Evolutionary conservation across 1,284 basidiomycete genomes (phyloP).

Genomic region (Coniophora puteana): DNA sequence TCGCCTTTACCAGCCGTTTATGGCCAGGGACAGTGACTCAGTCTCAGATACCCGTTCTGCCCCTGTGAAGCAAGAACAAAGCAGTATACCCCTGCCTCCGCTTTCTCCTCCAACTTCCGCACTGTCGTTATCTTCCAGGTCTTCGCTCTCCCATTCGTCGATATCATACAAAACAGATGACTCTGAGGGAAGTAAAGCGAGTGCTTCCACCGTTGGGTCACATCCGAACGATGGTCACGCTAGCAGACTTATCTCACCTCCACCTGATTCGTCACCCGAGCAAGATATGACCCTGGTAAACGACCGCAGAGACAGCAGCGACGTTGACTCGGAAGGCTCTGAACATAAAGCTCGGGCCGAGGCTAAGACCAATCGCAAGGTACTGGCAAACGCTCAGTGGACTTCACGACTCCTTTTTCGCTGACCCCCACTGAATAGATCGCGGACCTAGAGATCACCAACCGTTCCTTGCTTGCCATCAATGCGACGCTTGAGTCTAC

Average conservation of each 20-base stretch:
- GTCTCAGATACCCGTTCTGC: conserved; percentile 13
- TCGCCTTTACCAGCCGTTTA: conserved; percentile 35
- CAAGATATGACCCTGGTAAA: no score
- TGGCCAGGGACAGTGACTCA: conserved; percentile 29
- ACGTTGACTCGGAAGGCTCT: conserved; percentile 32
- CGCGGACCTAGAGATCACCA: conserved; percentile 80
- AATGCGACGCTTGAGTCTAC: conserved; percentile 70
- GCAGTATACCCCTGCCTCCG: conserved; percentile 52
- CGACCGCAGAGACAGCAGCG: no score
- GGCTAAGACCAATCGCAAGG: conserved; percentile 79
- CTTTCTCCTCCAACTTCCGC: conserved; percentile 68
- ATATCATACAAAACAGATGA: conserved; percentile 31
- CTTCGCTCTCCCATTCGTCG: conserved; percentile 56
- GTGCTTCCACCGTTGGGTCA: conserved; percentile 11
- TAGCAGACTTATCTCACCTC: no score
- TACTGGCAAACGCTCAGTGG: conserved; percentile 33
- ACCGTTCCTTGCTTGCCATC: conserved; percentile 72
- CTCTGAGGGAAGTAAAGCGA: conserved; percentile 29
- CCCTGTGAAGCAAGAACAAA: conserved; percentile 46
- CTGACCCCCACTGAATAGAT: conserved; percentile 44
- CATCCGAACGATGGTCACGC: conserved; percentile 11
- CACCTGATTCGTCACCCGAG: no score
- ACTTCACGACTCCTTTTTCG: conserved; percentile 1
- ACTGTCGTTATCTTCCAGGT: conserved; percentile 67
- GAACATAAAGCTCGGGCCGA: conserved; percentile 57